A percentile compares a stretch with the other conserved stretches of the same genome.
phyloP scores from a whole-genome alignment of 345 rosid genomes.

The Populus alba region DNA sequence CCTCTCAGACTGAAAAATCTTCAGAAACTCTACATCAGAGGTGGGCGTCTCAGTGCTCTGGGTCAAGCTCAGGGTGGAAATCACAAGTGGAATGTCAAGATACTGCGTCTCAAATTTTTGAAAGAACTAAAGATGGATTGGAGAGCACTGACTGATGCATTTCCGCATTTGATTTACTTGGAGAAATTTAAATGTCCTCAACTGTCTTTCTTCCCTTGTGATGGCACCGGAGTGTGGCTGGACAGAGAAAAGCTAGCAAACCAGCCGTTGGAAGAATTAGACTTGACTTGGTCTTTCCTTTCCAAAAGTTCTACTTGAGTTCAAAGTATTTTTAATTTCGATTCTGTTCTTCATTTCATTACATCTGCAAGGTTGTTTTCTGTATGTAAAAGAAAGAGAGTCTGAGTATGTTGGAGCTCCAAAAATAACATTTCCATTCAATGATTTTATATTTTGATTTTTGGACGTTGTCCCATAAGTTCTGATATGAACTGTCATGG shows the following conservation, averaged over 20 bases:
- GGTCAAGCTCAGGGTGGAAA: neutral
- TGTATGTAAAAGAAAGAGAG: neutral
- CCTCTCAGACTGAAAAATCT: neutral
- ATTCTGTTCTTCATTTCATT: neutral
- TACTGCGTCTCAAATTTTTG: constrained; percentile 35
- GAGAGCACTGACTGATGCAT: constrained; percentile 11
- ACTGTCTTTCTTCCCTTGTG: constrained; percentile 37
- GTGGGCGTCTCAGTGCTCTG: constrained; percentile 29
- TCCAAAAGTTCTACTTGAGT: neutral
- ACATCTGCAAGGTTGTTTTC: neutral
- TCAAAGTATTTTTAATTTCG: neutral
- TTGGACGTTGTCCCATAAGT: too few relatives aligned
- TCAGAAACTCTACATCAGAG: constrained; percentile 35
- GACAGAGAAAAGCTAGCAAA: neutral
- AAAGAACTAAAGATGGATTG: constrained; percentile 26
- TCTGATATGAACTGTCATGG: too few relatives aligned
- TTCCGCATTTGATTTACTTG: constrained; percentile 33
- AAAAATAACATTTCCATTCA: neutral
- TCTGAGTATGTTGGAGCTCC: neutral
- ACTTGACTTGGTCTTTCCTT: constrained; percentile 4
- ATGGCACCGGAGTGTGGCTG: constrained; percentile 36
- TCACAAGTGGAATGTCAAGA: constrained; percentile 17
- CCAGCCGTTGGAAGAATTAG: neutral
- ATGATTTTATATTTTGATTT: too few relatives aligned
- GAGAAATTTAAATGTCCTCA: constrained; percentile 37